Evolutionary conservation across 371 early-diverging fungal species (phyloP).

Genomic region (Mortierella sp.): DNA sequence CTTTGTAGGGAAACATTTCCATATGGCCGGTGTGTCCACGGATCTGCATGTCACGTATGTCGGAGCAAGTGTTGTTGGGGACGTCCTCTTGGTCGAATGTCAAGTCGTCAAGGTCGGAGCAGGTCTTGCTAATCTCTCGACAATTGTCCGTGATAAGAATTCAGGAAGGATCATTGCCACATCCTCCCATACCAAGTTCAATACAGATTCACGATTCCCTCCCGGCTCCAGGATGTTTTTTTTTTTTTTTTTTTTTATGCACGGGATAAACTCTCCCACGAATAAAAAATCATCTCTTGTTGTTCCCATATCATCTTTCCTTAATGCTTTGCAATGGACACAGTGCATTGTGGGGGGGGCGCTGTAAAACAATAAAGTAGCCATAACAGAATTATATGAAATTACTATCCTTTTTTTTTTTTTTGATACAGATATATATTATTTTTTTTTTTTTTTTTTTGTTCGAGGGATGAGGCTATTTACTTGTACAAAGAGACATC

Average conservation of each 20-base stretch:
- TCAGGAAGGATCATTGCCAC: conserved; percentile 44
- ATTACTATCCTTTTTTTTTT: too few species aligned
- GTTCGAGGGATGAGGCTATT: too few species aligned
- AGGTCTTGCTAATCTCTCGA: conserved; percentile 36
- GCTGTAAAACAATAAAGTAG: too few species aligned
- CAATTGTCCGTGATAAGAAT: conserved; percentile 38
- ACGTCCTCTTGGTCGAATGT: conserved; percentile 41
- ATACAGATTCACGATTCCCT: conserved; percentile 44
- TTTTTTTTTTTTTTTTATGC: conserved; percentile 16
- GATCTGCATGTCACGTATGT: conserved; percentile 54
- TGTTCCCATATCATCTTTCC: too few species aligned
- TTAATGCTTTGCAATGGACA: too few species aligned
- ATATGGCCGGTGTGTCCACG: conserved; percentile 50
- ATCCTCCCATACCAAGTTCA: conserved; percentile 52
- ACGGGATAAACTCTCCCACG: too few species aligned
- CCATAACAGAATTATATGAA: too few species aligned
- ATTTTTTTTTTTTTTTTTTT: too few species aligned
- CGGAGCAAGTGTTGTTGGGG: conserved; percentile 35
- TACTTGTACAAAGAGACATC: too few species aligned
- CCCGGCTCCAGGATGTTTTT: conserved; percentile 36
- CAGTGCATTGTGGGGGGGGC: too few species aligned
- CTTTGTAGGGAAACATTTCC: conserved; percentile 49
- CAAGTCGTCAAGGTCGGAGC: conserved; percentile 43
- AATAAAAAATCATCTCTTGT: too few species aligned
- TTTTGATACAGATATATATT: background rate